Base-by-base conservation (phyloP, 2,329 filamentous ascomycete genomes). In the Colletotrichum sp. region DNA sequence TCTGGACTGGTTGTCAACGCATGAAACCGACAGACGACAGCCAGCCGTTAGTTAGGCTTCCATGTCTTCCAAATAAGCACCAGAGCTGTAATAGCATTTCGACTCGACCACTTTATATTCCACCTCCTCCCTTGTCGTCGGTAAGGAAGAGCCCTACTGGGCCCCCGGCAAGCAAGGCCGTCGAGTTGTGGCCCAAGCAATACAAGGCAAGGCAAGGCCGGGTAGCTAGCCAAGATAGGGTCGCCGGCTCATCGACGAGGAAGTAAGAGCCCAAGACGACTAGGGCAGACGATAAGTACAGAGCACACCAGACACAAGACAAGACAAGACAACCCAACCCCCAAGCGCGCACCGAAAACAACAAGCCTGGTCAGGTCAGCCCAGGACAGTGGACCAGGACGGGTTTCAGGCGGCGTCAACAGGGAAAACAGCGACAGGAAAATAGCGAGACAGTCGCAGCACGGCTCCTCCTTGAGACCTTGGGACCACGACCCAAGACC, bases 341-440 rank as follows among this genome's bases (percentile, higher is more conserved):
- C 61, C 61, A 64, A 64, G 61, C 58, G 30, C 21, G 30, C 61
- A 43, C 30, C n/a, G 32, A 36, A 70, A 38, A 34, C 43, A 38
- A 34, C 43, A 32, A 65, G 55, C 67, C 68, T 69, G 74, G 43
- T 58, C 64, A 75, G 73, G 52, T 63, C 68, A 73, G 73, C 64
- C 70, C 64, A 69, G 74, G 55, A 38, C 70, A 65, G 64, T 76
- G 69, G 71, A 73, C 66, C 65, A 71, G 67, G 34, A 64, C n/a
- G 32, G 43, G 74, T 76, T 75, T 75, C 74, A 76, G 74, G 66
- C 74, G 66, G 65, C 71, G 38, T 64, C 66, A 67, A 75, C 71
- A 70, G 74, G 72, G 74, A 55, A 76, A 60, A 57, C 43, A 60
- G 70, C 60, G 52, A 61, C 43, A 60, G n/a, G 26, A 67, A 75